phyloP scores from a whole-genome alignment of 345 rosid species.

The Euphorbia lathyris region DNA sequence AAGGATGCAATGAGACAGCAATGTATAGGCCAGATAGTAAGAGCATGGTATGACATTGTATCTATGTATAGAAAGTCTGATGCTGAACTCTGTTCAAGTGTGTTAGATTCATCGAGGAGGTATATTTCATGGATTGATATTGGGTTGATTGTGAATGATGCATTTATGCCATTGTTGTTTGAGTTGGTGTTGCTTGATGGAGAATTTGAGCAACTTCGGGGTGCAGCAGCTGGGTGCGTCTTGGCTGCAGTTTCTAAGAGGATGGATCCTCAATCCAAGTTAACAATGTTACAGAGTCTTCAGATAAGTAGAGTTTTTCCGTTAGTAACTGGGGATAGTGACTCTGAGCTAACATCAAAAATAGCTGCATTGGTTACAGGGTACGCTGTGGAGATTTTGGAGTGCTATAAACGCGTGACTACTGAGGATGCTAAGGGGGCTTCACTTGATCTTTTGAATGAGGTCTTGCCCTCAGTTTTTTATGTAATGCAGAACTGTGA shows the following conservation, averaged over 20 bases:
- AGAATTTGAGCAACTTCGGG: slow-evolving; percentile 60
- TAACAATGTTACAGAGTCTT: slow-evolving; percentile 67
- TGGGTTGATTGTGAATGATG: slow-evolving; percentile 70
- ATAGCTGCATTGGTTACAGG: slow-evolving; percentile 72
- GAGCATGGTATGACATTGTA: slow-evolving; percentile 81
- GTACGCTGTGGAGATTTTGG: slow-evolving; percentile 78
- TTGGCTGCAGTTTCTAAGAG: slow-evolving; percentile 83
- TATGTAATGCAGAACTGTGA: slow-evolving; percentile 68
- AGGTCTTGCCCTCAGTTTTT: slow-evolving; percentile 82
- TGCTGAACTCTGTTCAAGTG: slow-evolving; percentile 59
- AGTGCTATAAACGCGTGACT: slow-evolving; percentile 68
- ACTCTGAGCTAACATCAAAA: slow-evolving; percentile 59
- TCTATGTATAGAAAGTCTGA: slow-evolving; percentile 58
- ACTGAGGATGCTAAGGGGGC: slow-evolving; percentile 54
- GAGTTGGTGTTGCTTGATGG: slow-evolving; percentile 67
- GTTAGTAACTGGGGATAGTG: slow-evolving; percentile 53
- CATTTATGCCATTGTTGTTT: slow-evolving; percentile 67
- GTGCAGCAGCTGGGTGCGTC: slow-evolving; percentile 82
- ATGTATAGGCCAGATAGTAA: slow-evolving; percentile 82
- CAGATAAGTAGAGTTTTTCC: slow-evolving; percentile 63
- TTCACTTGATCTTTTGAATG: slow-evolving; percentile 67
- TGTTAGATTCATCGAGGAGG: slow-evolving; percentile 79
- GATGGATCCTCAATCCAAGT: slow-evolving; percentile 75
- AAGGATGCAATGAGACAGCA: slow-evolving; percentile 98
- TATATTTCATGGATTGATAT: slow-evolving; percentile 94